Conservation (phyloP, 2,329 filamentous ascomycete species). For the Biscogniauxia sp. region DNA sequence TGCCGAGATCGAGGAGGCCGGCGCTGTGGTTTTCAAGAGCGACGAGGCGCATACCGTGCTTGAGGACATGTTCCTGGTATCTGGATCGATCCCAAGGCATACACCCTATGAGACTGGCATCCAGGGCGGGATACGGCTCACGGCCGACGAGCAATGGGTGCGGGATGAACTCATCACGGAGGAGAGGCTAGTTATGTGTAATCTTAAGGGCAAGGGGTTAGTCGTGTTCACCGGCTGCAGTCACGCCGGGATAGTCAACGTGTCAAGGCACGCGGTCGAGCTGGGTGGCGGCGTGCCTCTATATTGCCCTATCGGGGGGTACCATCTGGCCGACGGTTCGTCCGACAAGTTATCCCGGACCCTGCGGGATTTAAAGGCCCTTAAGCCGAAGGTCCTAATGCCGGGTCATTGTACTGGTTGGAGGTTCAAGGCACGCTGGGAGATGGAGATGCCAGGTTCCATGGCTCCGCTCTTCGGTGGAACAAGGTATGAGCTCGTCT, state of each 20-base stretch:
- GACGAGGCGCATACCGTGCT: slow-evolving; percentile 43
- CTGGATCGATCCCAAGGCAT: slow-evolving; percentile 49
- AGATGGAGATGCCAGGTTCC: slow-evolving; percentile 47
- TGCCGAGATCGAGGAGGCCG: slow-evolving; percentile 43
- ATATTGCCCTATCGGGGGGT: slow-evolving; percentile 52
- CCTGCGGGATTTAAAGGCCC: slow-evolving; percentile 44
- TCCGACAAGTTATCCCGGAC: slow-evolving; percentile 42
- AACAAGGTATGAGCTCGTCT: slow-evolving; percentile 33
- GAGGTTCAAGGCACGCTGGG: slow-evolving; percentile 52
- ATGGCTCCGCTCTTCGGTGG: slow-evolving; percentile 51
- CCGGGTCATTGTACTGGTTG: slow-evolving; percentile 57
- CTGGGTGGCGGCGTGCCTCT: slow-evolving; percentile 39
- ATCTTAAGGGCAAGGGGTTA: slow-evolving; percentile 50
- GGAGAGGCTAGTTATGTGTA: slow-evolving; percentile 53
- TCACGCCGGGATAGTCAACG: slow-evolving; percentile 55
- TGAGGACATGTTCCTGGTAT: slow-evolving; percentile 51
- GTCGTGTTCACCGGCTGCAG: slow-evolving; percentile 56
- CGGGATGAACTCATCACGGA: slow-evolving; percentile 49
- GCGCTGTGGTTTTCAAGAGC: slow-evolving; percentile 39
- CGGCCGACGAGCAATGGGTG: slow-evolving; percentile 40
- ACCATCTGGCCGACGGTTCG: slow-evolving; percentile 49
- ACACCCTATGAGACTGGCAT: slow-evolving; percentile 50
- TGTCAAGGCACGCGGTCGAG: slow-evolving; percentile 43
- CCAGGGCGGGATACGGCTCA: slow-evolving; percentile 34
- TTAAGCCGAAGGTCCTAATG: slow-evolving; percentile 48